Base-by-base conservation (phyloP, 805 yeast genomes). In the Saccharomycopsis sp. region DNA sequence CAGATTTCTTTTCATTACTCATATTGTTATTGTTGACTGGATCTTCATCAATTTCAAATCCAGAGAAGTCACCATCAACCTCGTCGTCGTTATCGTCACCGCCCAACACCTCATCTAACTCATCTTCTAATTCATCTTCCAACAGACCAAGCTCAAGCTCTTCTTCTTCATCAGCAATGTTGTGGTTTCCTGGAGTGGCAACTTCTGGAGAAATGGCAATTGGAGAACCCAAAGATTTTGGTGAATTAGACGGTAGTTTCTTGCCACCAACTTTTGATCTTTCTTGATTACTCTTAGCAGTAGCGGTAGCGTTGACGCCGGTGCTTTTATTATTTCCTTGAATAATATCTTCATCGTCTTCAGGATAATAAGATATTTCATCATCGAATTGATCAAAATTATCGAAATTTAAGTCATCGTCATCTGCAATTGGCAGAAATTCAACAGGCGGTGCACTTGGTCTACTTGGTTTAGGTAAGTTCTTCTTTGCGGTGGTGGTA, bases 341-440 rank as follows among this genome's bases (percentile, higher is more conserved):
- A 8, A 6, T 14, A 31, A 20, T 8, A 9, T 20, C 27, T 26
- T 23, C 16, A 21, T 21, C 37, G n/a, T 38, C 33, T 2, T 29
- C 34, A 2, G 13, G 17, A 26, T 14, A 32, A 14, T 9, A 9
- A 6, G 49, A 45, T n/a, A 45, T 36, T 13, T 38, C 49, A 17
- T 49, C 52, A 29, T 45, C 42, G 24, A 49, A 49, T 17, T 49
- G 52, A 28, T 49, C 52, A 39, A 49, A 49, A 23, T 49, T 45
- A 29, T 49, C 52, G 23, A 49, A 42, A 37, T 49, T 32, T 9
- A 45, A 45, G 20, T 49, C 52, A n/a, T 45, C 52, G 1, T 41
- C 46, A 21, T 26, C 29, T 24, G 21, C 24, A 14, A 7, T 36
- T 4, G 17, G 4, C 9, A 5, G 6, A 7, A 17, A 13, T 13